Evolutionary conservation across 2,329 filamentous ascomycete species (phyloP).

Genomic region (Zarea fungicola): DNA sequence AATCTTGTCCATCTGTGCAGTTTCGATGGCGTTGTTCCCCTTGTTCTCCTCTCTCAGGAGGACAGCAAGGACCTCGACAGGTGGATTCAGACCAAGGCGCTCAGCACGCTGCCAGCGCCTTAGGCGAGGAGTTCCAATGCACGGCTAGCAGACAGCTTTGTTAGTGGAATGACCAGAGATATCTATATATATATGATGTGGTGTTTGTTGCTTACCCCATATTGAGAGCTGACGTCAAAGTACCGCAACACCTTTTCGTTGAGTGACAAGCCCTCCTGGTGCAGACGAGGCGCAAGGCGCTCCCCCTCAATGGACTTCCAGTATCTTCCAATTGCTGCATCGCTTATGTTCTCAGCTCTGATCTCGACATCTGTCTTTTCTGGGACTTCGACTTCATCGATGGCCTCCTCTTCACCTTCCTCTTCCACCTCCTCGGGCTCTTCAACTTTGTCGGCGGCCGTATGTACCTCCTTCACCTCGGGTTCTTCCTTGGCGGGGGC

Average conservation of each 20-base stretch:
- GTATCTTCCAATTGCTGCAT: constrained; percentile 68
- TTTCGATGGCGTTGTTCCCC: constrained; percentile 50
- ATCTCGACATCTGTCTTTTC: constrained; percentile 48
- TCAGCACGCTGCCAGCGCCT: constrained; percentile 88
- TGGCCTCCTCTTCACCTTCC: constrained; percentile 20
- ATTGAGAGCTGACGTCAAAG: constrained; percentile 88
- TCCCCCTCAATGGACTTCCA: constrained; percentile 69
- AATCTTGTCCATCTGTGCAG: constrained; percentile 69
- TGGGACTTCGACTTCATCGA: constrained; percentile 24
- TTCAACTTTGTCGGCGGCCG: constrained; percentile 15
- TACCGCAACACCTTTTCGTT: constrained; percentile 85
- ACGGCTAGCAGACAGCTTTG: constrained; percentile 55
- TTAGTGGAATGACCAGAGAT: not conserved
- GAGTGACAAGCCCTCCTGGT: constrained; percentile 66
- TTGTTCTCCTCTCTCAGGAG: constrained; percentile 65
- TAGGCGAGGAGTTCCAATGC: constrained; percentile 74
- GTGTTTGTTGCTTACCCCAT: constrained; percentile 63
- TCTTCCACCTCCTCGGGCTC: constrained; percentile 21
- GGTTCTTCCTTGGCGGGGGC: constrained; percentile 19
- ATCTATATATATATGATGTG: not conserved
- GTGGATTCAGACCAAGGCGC: constrained; percentile 75
- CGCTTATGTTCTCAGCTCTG: constrained; percentile 58
- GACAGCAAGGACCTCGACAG: constrained; percentile 84
- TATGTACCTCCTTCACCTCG: constrained; percentile 19
- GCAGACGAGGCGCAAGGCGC: constrained; percentile 64